phyloP scores from a whole-genome alignment of 2,329 filamentous ascomycete genomes.

The Penicillium corylophilum region DNA sequence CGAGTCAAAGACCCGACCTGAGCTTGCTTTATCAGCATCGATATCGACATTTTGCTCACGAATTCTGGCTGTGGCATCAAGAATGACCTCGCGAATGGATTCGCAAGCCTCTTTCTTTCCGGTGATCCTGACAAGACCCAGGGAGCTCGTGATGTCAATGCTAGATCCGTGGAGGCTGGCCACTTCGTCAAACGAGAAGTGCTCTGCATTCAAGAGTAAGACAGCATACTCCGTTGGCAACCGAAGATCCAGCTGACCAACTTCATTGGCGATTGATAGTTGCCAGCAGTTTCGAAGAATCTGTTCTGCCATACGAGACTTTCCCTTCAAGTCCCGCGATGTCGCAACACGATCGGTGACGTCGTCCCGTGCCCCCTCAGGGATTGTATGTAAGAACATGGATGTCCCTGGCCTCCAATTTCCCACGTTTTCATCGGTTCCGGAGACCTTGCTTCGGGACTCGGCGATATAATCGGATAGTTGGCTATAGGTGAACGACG shows the following conservation, averaged over 20 bases:
- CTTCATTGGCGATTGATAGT: conserved; percentile 32
- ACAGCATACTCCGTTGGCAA: conserved; percentile 29
- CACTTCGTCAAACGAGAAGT: conserved; percentile 40
- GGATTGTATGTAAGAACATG: conserved; percentile 25
- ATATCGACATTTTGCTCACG: conserved; percentile 30
- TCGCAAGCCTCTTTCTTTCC: conserved; percentile 34
- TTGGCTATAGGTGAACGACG: conserved; percentile 38
- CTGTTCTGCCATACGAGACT: conserved; percentile 33
- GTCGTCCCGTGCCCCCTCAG: neutral
- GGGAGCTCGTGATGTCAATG: conserved; percentile 36
- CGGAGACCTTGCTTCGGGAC: neutral
- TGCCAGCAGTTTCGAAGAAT: conserved; percentile 43
- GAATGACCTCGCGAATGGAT: conserved; percentile 34
- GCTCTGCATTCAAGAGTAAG: conserved; percentile 32
- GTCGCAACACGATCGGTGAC: conserved; percentile 17
- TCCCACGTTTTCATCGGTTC: neutral
- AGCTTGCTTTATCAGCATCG: conserved; percentile 7
- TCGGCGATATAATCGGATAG: conserved; percentile 31
- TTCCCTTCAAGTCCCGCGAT: conserved; percentile 28
- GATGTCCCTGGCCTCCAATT: conserved; percentile 37
- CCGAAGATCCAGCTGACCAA: conserved; percentile 38
- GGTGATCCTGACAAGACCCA: conserved; percentile 38
- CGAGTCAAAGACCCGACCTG: conserved; percentile 19
- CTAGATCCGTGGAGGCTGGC: conserved; percentile 34
- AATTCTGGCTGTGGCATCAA: conserved; percentile 31